These are phyloP conservation scores for Nakaseomyces delphensis DNA, from an alignment of 1,139 yeast genomes.

Conservation along the genomic window DNA sequence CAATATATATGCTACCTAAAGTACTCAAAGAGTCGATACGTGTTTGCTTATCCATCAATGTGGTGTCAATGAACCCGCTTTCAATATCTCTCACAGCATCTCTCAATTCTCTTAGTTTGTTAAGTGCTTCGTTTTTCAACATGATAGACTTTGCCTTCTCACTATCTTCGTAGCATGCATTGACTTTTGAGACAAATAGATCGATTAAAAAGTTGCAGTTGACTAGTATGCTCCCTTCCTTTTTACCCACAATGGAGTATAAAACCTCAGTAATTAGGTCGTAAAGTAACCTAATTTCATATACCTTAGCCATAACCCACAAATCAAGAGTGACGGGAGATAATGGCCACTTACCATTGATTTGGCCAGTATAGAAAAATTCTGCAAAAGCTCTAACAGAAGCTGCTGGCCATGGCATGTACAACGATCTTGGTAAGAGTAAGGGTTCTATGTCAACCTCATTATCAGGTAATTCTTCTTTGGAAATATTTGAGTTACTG, in stretches of 20 bases:
- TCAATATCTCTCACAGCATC: constrained; percentile 39
- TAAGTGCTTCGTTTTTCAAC: constrained; percentile 18
- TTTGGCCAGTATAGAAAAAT: constrained; percentile 67
- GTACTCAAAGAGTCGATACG: constrained; percentile 23
- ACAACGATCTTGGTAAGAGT: constrained; percentile 56
- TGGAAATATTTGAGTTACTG: constrained; percentile 1
- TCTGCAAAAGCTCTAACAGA: constrained; percentile 62
- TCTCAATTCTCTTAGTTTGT: constrained; percentile 18
- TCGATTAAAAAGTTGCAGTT: constrained; percentile 28
- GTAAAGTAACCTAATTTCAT: constrained; percentile 57
- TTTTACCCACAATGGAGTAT: constrained; percentile 55
- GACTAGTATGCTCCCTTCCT: constrained; percentile 45
- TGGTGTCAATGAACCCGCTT: constrained; percentile 55
- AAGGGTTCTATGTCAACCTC: constrained; percentile 42
- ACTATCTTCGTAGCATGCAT: constrained; percentile 18
- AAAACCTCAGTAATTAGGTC: constrained; percentile 60
- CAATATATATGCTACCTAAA: constrained; percentile 8
- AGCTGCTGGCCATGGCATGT: constrained; percentile 54
- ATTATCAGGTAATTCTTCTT: constrained; percentile 3
- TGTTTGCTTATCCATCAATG: constrained; percentile 42
- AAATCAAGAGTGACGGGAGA: constrained; percentile 61
- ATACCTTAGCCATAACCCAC: constrained; percentile 52
- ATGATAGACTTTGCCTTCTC: constrained; percentile 33
- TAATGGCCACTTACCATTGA: constrained; percentile 61
- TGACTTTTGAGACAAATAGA: constrained; percentile 18